Conservation (phyloP, 306 rosid species). For the Vigna unguiculata region DNA sequence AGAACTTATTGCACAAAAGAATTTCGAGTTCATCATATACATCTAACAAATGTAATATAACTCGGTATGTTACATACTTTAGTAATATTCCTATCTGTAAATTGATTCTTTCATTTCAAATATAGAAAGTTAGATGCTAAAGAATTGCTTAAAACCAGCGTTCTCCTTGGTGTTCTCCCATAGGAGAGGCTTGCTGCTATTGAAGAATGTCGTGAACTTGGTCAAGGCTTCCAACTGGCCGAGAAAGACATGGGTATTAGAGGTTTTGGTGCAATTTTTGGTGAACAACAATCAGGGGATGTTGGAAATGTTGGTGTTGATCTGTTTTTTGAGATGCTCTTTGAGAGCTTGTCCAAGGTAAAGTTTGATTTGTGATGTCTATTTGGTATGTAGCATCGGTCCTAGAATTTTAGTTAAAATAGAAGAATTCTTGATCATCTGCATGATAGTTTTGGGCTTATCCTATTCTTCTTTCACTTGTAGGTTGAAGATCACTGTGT, state of each 20-base stretch:
- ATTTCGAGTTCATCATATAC: constrained; percentile 27
- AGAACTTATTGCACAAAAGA: constrained; percentile 30
- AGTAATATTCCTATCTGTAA: constrained; percentile 20
- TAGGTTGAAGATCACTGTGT: constrained; percentile 96
- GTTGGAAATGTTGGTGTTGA: constrained; percentile 97
- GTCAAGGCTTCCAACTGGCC: constrained; percentile 97
- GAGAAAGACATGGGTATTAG: constrained; percentile 98
- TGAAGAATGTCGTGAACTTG: constrained; percentile 93
- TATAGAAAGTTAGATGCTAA: constrained; percentile 34
- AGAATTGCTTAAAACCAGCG: constrained; percentile 41
- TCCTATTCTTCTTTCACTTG: constrained; percentile 41
- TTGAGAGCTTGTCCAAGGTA: constrained; percentile 97
- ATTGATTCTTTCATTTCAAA: constrained; percentile 26
- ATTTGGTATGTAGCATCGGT: constrained; percentile 27
- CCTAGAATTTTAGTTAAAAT: constrained; percentile 33
- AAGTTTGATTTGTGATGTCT: constrained; percentile 34
- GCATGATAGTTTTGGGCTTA: constrained; percentile 38
- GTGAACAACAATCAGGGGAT: constrained; percentile 97
- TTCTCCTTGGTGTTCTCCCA: constrained; percentile 49
- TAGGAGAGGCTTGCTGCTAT: constrained; percentile 96
- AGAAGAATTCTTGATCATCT: constrained; percentile 37
- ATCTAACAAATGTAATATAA: not conserved
- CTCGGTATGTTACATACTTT: constrained; percentile 7
- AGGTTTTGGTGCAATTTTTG: constrained; percentile 96
- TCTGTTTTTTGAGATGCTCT: constrained; percentile 98